phyloP scores from a whole-genome alignment of 2,329 filamentous ascomycete species.

The Penicillium oxalicum region DNA sequence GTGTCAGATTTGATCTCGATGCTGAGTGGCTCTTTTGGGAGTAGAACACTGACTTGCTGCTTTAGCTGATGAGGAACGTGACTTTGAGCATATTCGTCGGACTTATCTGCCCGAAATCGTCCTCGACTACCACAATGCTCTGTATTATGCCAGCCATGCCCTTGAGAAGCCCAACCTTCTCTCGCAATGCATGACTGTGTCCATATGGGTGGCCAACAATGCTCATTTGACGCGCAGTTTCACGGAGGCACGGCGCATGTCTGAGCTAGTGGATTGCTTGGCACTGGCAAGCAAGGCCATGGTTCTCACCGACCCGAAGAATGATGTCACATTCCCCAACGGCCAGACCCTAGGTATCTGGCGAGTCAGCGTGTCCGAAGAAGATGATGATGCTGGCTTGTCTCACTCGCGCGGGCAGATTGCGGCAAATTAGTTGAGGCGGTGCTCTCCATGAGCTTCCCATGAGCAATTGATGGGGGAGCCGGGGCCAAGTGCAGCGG shows the following conservation, averaged over 20 bases:
- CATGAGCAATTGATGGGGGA: no score
- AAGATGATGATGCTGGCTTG: constrained; percentile 17
- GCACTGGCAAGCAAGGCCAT: constrained; percentile 71
- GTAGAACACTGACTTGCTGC: constrained; percentile 4
- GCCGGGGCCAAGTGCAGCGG: no score
- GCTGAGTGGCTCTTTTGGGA: neutral
- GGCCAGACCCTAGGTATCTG: constrained; percentile 37
- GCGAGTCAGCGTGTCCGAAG: constrained; percentile 28
- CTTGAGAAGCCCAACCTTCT: constrained; percentile 67
- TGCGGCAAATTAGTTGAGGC: neutral
- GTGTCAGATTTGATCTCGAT: constrained; percentile 16
- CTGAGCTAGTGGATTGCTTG: constrained; percentile 69
- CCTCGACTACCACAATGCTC: constrained; percentile 72
- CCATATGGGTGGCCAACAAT: constrained; percentile 66
- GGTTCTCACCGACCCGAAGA: constrained; percentile 45
- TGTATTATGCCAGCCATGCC: constrained; percentile 71
- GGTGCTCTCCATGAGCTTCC: no score
- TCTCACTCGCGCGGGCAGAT: constrained; percentile 7
- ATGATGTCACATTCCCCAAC: constrained; percentile 35
- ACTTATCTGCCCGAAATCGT: constrained; percentile 81
- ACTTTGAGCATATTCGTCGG: constrained; percentile 61
- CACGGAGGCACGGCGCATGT: constrained; percentile 60
- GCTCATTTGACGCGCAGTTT: constrained; percentile 63
- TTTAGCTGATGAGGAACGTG: constrained; percentile 51
- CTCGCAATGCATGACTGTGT: constrained; percentile 80